These are phyloP conservation scores for Pestalotiopsis sp. DNA, from an alignment of 2,329 filamentous ascomycete genomes.

Conservation along the genomic window DNA sequence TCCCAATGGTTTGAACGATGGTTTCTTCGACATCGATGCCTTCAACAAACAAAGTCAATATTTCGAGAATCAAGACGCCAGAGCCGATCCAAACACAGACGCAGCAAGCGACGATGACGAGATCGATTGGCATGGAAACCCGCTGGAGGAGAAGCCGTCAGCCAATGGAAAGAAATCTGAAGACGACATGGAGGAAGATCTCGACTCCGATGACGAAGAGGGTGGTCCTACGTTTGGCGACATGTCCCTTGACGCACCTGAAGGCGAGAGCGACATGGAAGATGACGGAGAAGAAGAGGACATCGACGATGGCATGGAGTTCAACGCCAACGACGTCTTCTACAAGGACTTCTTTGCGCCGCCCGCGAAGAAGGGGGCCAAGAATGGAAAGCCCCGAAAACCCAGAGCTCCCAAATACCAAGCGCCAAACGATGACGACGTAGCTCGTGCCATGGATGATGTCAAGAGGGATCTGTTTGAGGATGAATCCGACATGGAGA, in stretches of 20 bases:
- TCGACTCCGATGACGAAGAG: slow-evolving; percentile 68
- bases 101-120: slow-evolving; percentile 81
- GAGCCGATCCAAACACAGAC: slow-evolving; percentile 73
- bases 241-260: slow-evolving; percentile 70
- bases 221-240: slow-evolving; percentile 83
- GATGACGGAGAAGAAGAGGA: slow-evolving; percentile 56
- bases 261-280: slow-evolving; percentile 68
- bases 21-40: slow-evolving; percentile 95
- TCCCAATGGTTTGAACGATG: slow-evolving; percentile 86
- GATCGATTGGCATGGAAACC: slow-evolving; percentile 84
- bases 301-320: slow-evolving; percentile 49
- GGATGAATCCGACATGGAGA: slow-evolving; percentile 65
- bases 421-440: slow-evolving; percentile 60
- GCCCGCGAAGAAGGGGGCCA: slow-evolving; percentile 70
- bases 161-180: slow-evolving; percentile 29
- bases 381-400: slow-evolving; percentile 47
- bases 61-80: slow-evolving; percentile 81
- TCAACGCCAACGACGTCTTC: slow-evolving; percentile 84
- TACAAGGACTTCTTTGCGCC: slow-evolving; percentile 94
- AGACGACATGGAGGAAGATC: slow-evolving; percentile 40
- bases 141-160: slow-evolving; percentile 46
- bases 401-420: slow-evolving; percentile 40
- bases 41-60: slow-evolving; percentile 94
- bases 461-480: slow-evolving; percentile 91
- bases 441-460: slow-evolving; percentile 81